Base-by-base conservation (phyloP, 345 rosid genomes). In the Pugionium cornutum region DNA sequence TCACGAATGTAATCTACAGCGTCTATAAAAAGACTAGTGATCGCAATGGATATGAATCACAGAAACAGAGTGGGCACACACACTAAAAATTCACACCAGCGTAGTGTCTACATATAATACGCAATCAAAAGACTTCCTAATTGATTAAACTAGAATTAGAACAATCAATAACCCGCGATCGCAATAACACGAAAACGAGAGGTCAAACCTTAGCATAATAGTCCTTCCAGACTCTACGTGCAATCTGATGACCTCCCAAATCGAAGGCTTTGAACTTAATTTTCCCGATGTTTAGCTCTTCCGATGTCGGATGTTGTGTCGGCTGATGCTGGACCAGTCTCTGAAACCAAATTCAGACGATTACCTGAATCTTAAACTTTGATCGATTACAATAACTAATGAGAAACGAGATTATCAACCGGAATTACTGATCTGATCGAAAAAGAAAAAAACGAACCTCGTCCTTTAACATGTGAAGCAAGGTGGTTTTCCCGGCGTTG, bases 251-350 rank as follows among this genome's bases (percentile, higher is more conserved):
- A 29, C 96, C 89, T 5, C 96, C 92, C 77, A 89, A 82, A 71
- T 89, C 96, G 43, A 88, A 84, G 0, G 92, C 92, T 65, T 88
- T 88, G 73, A 86, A 88, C 84, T 84, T 86, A 58, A 88, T 85
- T 68, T 88, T 83, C 50, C 95, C 95, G 46, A 88, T 88, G 67
- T 86, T 85, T 63, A 88, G 84, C 80, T 85, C 95, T 49, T 88
- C 89, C 0, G 96, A 88, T 9, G 96, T 86, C 1, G 95, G 89
- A 75, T 85, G 83, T 77, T 85, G 91, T 1, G 91, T 87, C 26
- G 91, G 95, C 78, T 87, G 95, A 74, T 87, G 91, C 66, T 88
- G 96, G 46, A 82, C 96, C 83, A 88, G 69, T 62, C 96, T 84
- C 92, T 86, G 84, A 29, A 65, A 53, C 48, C 58, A 7, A 34